Conservation (phyloP, 192 early-diverging fungal species). For the Entomortierella lignicola region DNA sequence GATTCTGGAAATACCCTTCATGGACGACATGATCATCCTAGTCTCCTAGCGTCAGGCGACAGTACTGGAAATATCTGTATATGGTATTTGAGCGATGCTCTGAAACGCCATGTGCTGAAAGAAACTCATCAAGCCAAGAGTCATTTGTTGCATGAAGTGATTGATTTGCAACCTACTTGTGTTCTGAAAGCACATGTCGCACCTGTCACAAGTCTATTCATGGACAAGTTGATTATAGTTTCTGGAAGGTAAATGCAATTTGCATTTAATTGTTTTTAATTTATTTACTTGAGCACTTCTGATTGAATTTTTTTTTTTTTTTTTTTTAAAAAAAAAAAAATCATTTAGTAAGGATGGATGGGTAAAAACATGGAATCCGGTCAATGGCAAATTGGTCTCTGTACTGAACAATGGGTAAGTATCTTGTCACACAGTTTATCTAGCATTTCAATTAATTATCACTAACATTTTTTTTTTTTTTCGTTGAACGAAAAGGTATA, state of each 20-base stretch:
- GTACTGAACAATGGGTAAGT: slow-evolving; percentile 53
- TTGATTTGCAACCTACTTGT: slow-evolving; percentile 14
- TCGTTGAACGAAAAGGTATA: slow-evolving; percentile 9
- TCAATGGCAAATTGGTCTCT: slow-evolving; percentile 59
- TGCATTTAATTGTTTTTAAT: too few relatives aligned
- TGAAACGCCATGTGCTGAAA: slow-evolving; percentile 14
- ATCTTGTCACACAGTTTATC: too few relatives aligned
- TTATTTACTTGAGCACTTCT: too few relatives aligned
- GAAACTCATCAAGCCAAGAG: slow-evolving; percentile 15
- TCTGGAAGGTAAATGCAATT: slow-evolving; percentile 41
- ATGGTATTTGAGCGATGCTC: slow-evolving; percentile 60
- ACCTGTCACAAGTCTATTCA: slow-evolving; percentile 30
- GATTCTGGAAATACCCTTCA: neutral
- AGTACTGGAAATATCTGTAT: slow-evolving; percentile 61
- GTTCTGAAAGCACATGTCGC: slow-evolving; percentile 34
- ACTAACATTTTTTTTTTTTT: neutral
- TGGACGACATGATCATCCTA: slow-evolving; percentile 25
- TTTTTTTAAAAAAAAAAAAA: neutral
- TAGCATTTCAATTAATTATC: too few relatives aligned
- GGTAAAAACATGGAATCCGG: slow-evolving; percentile 65
- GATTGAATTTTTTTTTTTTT: neutral
- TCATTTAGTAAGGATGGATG: slow-evolving; percentile 64
- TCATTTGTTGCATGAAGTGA: neutral
- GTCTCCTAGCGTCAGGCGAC: slow-evolving; percentile 65
- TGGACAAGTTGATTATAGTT: slow-evolving; percentile 41